Evolutionary conservation across 2,329 filamentous ascomycete species (phyloP).

Genomic region (Zopfia rhizophila): DNA sequence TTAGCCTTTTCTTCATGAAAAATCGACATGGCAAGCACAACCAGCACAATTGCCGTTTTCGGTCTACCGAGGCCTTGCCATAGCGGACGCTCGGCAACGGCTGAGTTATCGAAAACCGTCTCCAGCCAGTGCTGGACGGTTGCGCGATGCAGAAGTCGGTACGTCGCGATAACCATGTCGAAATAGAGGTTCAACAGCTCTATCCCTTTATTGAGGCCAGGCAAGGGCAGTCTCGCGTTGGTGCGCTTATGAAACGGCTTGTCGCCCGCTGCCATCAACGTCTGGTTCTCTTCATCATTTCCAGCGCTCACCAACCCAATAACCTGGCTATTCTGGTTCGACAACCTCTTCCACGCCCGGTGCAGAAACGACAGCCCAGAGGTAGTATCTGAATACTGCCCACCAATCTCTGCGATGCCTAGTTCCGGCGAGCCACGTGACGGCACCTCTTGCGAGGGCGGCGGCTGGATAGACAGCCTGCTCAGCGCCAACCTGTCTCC

Average conservation of each 20-base stretch:
- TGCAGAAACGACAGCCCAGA: constrained; percentile 67
- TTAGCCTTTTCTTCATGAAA: constrained; percentile 57
- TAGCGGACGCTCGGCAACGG: constrained; percentile 36
- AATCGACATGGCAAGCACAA: constrained; percentile 58
- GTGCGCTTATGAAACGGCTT: constrained; percentile 57
- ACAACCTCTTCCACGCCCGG: constrained; percentile 73
- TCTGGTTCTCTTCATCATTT: constrained; percentile 51
- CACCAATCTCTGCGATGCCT: constrained; percentile 64
- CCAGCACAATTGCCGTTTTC: constrained; percentile 52
- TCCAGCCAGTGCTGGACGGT: constrained; percentile 60
- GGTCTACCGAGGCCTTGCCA: constrained; percentile 55
- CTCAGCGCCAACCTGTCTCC: too few relatives aligned
- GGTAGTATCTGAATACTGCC: constrained; percentile 66
- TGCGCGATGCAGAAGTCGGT: constrained; percentile 65
- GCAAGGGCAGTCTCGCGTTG: constrained; percentile 52
- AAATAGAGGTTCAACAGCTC: constrained; percentile 64
- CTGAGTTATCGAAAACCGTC: constrained; percentile 26
- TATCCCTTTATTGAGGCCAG: constrained; percentile 41
- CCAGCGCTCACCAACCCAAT: constrained; percentile 25
- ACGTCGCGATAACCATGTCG: constrained; percentile 68
- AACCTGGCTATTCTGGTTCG: constrained; percentile 61
- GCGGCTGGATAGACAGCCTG: not conserved
- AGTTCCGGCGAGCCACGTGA: constrained; percentile 57
- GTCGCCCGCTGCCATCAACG: constrained; percentile 62
- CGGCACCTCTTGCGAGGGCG: constrained; percentile 18